Evolutionary conservation across 257 asterid genomes (phyloP), one percentile per base, ranked within the genome.

Genomic region (Jasminum sambac): DNA sequence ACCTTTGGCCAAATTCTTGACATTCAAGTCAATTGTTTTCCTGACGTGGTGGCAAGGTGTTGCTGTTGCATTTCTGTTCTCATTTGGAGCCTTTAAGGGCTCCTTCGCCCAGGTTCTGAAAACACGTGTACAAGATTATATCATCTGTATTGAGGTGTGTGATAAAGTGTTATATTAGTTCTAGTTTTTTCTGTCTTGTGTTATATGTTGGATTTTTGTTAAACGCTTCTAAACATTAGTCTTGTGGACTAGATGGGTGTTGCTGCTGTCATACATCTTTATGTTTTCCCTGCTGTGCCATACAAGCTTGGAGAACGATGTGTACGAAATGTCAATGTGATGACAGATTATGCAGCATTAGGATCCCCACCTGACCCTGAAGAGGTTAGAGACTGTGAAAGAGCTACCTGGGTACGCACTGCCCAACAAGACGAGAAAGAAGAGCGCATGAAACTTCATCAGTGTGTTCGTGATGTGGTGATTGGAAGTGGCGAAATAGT

Each of bases 21-120:
- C 96, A 14, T 88, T 91, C 81, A 95, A 95, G 90, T 95, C 95
- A 1, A 91, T 94, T 72, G 95, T 94, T 63, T 94, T 94, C 84
- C 73, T 91, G 79, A 94, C 99, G 24, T 94, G 99, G 99, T 94
- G 98, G 99, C 98, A 94, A 91, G 99, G 99, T 63, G 65, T 91
- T 63, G 92, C 86, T 41, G 92, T 94, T 78, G 98, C 99, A 16
- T 94, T 91, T 76, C 96, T 95, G 62, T 85, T 91, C 76, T 89
- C 98, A 19, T 77, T 91, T 69, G 99, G 99, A 78, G 90, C 98
- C 64, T 84, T 95, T 74, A 80, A 84, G 80, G 99, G 99, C 55
- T 79, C 91, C 21, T 74, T 95, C 80, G 98, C 93, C 0, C 85
- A 83, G 81, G 90, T 83, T 61, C 66, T 95, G 82, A 86, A 91